Evolutionary conservation across 179 eudicot species (phyloP).

Genomic region (Gypsophila paniculata): DNA sequence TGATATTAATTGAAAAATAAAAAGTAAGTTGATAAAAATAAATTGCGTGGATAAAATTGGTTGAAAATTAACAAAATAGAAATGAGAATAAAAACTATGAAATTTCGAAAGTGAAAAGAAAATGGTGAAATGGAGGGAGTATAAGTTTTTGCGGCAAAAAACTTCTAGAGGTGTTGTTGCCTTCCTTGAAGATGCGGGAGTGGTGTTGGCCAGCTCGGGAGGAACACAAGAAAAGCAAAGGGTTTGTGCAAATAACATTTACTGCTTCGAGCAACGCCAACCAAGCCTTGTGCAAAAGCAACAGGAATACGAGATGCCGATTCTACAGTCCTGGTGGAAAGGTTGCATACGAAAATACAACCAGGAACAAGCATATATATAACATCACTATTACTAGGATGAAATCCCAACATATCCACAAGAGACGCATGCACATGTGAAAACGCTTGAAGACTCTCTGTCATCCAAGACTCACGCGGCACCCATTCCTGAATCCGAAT

Average conservation of each 20-base stretch:
- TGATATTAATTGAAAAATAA: too few species aligned
- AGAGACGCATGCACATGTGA: background rate
- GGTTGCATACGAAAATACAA: conserved; percentile 8
- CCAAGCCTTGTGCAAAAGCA: background rate
- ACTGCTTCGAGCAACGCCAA: background rate
- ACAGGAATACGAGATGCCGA: background rate
- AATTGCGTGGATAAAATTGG: too few species aligned
- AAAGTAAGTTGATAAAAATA: too few species aligned
- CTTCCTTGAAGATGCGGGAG: background rate
- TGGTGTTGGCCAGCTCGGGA: conserved; percentile 17
- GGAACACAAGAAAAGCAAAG: background rate
- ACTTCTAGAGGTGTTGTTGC: too few species aligned
- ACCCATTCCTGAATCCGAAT: background rate
- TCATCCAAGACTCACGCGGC: background rate
- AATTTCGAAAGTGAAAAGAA: too few species aligned
- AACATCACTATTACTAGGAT: background rate
- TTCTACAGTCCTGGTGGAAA: background rate
- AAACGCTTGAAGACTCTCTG: background rate
- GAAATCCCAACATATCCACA: background rate
- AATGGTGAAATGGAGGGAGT: too few species aligned
- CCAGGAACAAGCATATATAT: background rate
- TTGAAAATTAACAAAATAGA: too few species aligned
- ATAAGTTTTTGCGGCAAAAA: too few species aligned
- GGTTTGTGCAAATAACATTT: background rate
- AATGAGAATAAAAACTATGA: too few species aligned